Evolutionary conservation across 78 protist genomes (phyloP).

Genomic region (Planoprotostelium fungivorum): DNA sequence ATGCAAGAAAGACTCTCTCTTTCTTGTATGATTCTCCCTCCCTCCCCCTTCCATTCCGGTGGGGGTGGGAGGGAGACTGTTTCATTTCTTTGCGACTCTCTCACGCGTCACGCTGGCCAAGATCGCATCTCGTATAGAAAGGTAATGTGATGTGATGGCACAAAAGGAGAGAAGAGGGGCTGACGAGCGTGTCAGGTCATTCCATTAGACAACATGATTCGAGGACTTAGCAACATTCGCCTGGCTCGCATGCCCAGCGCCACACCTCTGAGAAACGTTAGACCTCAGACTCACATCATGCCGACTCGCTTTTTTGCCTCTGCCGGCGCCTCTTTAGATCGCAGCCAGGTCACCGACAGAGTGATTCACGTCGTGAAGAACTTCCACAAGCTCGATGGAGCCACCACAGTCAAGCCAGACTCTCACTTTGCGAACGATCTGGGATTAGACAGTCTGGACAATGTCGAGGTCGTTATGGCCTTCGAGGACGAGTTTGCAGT

Average conservation of each 20-base stretch:
- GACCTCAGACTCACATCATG: background rate
- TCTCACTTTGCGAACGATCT: slow-evolving; percentile 83
- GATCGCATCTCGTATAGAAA: too few species aligned
- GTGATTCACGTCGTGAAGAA: slow-evolving; percentile 74
- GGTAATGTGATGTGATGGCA: too few species aligned
- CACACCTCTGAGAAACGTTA: background rate
- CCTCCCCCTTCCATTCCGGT: background rate
- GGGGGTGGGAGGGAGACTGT: background rate
- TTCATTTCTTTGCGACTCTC: background rate
- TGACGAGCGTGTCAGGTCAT: too few species aligned
- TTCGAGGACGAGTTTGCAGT: slow-evolving; percentile 89
- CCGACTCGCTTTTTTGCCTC: too few species aligned
- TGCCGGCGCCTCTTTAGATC: slow-evolving; percentile 20
- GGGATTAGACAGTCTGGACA: slow-evolving; percentile 87
- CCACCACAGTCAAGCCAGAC: slow-evolving; percentile 55
- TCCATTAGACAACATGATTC: background rate
- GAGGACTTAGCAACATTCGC: background rate
- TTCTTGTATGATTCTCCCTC: background rate
- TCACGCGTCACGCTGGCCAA: too few species aligned
- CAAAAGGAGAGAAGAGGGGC: too few species aligned
- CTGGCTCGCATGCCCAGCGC: background rate
- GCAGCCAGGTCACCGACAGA: slow-evolving; percentile 68
- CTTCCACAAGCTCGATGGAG: slow-evolving; percentile 76
- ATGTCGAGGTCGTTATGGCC: slow-evolving; percentile 74
- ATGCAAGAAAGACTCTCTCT: background rate